Evolutionary conservation across 208 protist genomes (phyloP), one percentile per base, ranked within the genome.

Genomic region (Leishmania lainsoni): DNA sequence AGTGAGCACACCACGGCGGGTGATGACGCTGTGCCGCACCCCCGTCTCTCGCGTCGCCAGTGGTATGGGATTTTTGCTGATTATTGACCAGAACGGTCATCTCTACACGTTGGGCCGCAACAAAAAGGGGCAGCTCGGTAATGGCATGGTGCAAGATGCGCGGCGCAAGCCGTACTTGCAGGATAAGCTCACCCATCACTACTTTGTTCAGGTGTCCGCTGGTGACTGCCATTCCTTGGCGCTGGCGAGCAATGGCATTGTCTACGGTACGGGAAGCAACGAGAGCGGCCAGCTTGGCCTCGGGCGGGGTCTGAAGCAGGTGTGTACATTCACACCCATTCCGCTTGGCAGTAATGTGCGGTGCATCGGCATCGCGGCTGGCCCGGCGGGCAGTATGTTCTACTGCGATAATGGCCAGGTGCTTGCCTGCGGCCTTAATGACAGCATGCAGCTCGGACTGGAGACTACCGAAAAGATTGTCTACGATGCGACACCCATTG

Each of bases 71-170:
- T 98, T 98, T 82, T 70, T 94, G 66, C 83, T 96, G 51, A 87
- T 96, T 65, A 96, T 98, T 73, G 93, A 98, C 86, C 89, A 96
- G 81, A 94, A 90, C 85, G 94, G 94, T 20, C 91, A 94, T n/a
- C 87, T 98, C 39, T 90, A 90, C 76, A 90, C 92, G 32, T 78
- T 94, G 29, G 94, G 94, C 5, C 81, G 89, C n/a, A 98, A 98
- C 89, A 91, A 90, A 58, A 93, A 94, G 70, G 94, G 94, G 0
- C 94, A 98, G 87, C 89, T 98, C 42, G 94, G 94, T 52, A 94
- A 94, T 84, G 92, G 92, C 29, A 83, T 91, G 59, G 81, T 88
- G 29, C 86, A 93, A 52, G 89, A 96, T 54, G 78, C 89, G n/a
- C 86, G 82, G 8, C 92, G 94, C 48, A 94, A 91, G 75, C 91